Percentiles rank a stretch among this genome's conserved stretches.
Conservation (phyloP, 805 yeast genomes). For the Scheffersomyces amazonensis region DNA sequence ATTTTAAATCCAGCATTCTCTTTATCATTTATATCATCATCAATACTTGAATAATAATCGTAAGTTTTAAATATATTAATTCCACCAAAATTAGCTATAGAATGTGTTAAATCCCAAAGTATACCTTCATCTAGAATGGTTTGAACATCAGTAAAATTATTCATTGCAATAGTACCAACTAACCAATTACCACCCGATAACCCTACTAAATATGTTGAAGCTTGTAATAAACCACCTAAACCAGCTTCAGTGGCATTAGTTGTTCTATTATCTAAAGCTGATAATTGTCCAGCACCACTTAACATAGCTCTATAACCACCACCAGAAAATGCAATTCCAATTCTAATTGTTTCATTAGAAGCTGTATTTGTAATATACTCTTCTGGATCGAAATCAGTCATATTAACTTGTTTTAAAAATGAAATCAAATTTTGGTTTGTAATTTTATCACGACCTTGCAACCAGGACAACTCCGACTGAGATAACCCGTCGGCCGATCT, state of each 20-base stretch:
- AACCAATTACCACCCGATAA: constrained; percentile 65
- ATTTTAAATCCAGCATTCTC: constrained; percentile 35
- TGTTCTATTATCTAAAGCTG: constrained; percentile 77
- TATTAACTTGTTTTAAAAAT: constrained; percentile 44
- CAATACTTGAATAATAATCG: constrained; percentile 40
- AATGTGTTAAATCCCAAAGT: constrained; percentile 47
- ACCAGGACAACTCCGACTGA: constrained; percentile 50
- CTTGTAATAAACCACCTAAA: constrained; percentile 73
- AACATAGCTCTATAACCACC: constrained; percentile 93
- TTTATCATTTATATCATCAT: constrained; percentile 25
- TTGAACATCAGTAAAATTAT: constrained; percentile 55
- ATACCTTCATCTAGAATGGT: constrained; percentile 19
- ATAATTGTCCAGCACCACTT: constrained; percentile 78
- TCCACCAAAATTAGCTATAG: constrained; percentile 71
- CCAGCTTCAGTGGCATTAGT: constrained; percentile 49
- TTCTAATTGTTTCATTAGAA: constrained; percentile 25
- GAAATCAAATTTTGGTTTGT: constrained; percentile 44
- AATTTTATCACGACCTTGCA: constrained; percentile 42
- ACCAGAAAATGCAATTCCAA: constrained; percentile 49
- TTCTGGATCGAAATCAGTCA: constrained; percentile 47
- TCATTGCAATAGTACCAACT: constrained; percentile 60
- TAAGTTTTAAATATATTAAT: constrained; percentile 60
- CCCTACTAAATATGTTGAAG: constrained; percentile 73
- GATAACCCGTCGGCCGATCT: constrained; percentile 52
- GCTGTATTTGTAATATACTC: constrained; percentile 21